These are phyloP conservation scores for Aethionema arabicum DNA, from an alignment of 345 rosid genomes.

Conservation along the genomic window DNA sequence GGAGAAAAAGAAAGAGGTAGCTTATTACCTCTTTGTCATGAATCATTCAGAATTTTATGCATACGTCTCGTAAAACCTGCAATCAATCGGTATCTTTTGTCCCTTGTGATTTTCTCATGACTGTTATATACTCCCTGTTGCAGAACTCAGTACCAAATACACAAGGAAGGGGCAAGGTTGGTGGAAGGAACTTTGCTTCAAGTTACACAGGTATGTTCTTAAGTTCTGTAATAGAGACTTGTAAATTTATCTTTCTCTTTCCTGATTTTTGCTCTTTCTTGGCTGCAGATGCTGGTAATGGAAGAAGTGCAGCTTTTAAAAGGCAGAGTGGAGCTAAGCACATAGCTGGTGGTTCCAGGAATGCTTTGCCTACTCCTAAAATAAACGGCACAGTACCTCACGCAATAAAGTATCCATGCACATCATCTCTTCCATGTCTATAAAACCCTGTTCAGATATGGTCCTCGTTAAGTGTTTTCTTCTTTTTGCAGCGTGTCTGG, in stretches of 20 bases:
- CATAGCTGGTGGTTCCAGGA: slow-evolving; percentile 37
- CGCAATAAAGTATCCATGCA: slow-evolving; percentile 47
- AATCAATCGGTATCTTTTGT: neutral
- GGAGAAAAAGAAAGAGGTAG: slow-evolving; percentile 69
- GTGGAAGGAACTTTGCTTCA: slow-evolving; percentile 48
- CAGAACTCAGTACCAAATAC: slow-evolving; percentile 41
- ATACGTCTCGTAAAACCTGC: neutral
- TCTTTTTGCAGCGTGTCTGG: slow-evolving; percentile 43
- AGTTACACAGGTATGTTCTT: slow-evolving; percentile 41
- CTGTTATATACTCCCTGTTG: slow-evolving; percentile 21
- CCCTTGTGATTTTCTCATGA: neutral
- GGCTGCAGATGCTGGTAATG: slow-evolving; percentile 49
- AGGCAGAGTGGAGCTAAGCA: slow-evolving; percentile 57
- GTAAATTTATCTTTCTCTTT: neutral
- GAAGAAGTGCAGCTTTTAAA: slow-evolving; percentile 43
- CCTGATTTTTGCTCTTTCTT: slow-evolving; percentile 1
- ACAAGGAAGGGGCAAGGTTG: slow-evolving; percentile 47
- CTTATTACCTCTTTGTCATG: slow-evolving; percentile 6
- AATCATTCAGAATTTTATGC: neutral
- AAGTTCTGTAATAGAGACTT: neutral
- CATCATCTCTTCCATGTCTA: slow-evolving; percentile 15
- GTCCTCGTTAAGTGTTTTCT: neutral
- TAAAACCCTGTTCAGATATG: neutral
- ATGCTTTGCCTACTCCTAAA: slow-evolving; percentile 34
- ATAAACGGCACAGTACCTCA: slow-evolving; percentile 36